Evolutionary conservation across 1,284 basidiomycete species (phyloP), one percentile per base, ranked within the genome.

Genomic region (Ceratobasidium sp.): DNA sequence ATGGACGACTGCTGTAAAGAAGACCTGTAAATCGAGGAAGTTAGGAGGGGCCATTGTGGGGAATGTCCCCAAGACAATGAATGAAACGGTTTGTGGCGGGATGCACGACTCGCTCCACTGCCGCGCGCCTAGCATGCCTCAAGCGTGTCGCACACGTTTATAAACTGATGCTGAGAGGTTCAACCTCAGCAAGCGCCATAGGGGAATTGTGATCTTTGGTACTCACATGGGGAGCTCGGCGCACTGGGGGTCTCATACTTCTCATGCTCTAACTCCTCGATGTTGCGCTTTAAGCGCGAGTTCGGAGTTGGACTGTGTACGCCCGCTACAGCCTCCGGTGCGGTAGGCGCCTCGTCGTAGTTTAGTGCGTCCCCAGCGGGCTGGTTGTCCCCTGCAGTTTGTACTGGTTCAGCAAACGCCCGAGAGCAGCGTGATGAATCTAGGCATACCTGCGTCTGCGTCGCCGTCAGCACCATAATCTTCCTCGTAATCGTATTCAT

Each of bases 211-310:
- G 30, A n/a, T 2, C 21, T 13, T 13, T 32, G n/a, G 1, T 23
- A 61, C 55, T 28, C 35, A 71, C 67, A 44, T 50, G 44, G 30
- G 26, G 55, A 23, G 26, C 30, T 52, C 23, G 55, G n/a, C 6
- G 32, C 46, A 28, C 46, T 46, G 1, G 46, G 44, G 16, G 28
- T 47, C 30, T 59, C 46, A 14, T 59, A 57, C 11, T 50, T 46
- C 14, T 71, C 67, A 30, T 61, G 47, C 26, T 71, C 67, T 8
- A 71, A 21, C 8, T 71, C 57, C 28, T 59, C 67, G 6, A 59
- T 4, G 32, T 71, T 71, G 11, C 67, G 67, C 21, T 71, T 71
- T 23, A 71, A 21, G 30, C 55, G 16, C 13, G 44, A 28, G 18
- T 59, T 57, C 21, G 14, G 28, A 38, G 64, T 6, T 13, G 55